These are phyloP conservation scores for Crepidotus variabilis DNA, from an alignment of 768 basidiomycete genomes.

Conservation along the genomic window DNA sequence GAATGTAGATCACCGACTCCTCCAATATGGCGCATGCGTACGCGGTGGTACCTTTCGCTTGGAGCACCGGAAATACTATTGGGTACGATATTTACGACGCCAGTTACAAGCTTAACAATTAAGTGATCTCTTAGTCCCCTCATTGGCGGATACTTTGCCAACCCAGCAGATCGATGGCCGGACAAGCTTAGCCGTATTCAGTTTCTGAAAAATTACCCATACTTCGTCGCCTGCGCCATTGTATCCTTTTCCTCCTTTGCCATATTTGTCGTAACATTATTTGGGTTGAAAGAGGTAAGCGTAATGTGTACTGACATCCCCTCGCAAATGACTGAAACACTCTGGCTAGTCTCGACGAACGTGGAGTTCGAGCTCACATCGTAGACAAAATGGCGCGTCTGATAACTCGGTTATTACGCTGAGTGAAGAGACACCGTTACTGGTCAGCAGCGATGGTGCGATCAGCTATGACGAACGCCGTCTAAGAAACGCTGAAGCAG, in stretches of 20 bases:
- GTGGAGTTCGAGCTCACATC: no score
- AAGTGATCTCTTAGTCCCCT: constrained; percentile 53
- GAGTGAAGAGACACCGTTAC: no score
- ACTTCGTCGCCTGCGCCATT: constrained; percentile 45
- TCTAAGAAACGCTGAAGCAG: no score
- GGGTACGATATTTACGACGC: no score
- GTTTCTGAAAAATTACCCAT: constrained; percentile 34
- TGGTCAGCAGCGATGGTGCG: no score
- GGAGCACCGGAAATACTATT: constrained; percentile 28
- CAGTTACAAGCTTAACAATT: no score
- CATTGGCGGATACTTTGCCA: constrained; percentile 60
- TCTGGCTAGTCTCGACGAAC: no score
- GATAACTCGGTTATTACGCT: no score
- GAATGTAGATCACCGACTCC: constrained; percentile 28
- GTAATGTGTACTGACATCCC: neutral
- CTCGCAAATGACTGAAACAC: no score
- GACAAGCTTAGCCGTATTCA: constrained; percentile 42
- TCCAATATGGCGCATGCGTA: constrained; percentile 38
- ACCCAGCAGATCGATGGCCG: constrained; percentile 60
- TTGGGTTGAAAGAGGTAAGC: constrained; percentile 39
- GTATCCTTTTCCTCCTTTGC: constrained; percentile 31
- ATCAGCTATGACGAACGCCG: no score
- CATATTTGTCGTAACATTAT: neutral
- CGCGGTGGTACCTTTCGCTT: constrained; percentile 28
- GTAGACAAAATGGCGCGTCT: no score